Evolutionary conservation across 345 rosid genomes (phyloP).

Genomic region (Adansonia digitata): DNA sequence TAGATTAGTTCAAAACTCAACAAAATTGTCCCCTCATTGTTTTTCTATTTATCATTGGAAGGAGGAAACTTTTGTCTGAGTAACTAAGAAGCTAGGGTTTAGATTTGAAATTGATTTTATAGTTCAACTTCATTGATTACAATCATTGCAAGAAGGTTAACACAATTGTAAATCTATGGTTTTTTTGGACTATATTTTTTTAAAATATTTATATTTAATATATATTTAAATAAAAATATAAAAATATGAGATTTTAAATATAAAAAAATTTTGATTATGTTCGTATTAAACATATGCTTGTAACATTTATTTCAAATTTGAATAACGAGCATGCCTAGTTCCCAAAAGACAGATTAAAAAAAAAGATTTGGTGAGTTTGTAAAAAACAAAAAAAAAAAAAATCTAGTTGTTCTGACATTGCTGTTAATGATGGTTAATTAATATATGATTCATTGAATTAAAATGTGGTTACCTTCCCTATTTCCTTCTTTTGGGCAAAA

Average conservation of each 20-base stretch:
- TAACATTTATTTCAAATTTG: too few species aligned
- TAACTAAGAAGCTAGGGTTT: neutral
- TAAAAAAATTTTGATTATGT: too few species aligned
- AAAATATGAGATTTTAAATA: too few species aligned
- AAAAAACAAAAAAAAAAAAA: neutral
- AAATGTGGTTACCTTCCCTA: neutral
- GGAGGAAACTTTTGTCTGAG: neutral
- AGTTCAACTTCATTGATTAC: neutral
- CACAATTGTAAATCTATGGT: too few species aligned
- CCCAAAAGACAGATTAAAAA: too few species aligned
- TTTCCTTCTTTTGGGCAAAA: neutral
- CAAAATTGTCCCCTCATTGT: neutral
- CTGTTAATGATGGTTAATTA: neutral
- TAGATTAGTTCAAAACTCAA: neutral
- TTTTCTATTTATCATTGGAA: neutral
- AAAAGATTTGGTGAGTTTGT: neutral
- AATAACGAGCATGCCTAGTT: too few species aligned
- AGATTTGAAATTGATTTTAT: neutral
- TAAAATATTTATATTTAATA: too few species aligned
- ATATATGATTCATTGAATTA: neutral
- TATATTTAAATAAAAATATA: too few species aligned
- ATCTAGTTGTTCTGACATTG: too few species aligned
- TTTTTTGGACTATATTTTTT: too few species aligned
- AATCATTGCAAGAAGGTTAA: neutral
- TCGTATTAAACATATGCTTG: too few species aligned